These are phyloP conservation scores for Corymbia maculata DNA, from an alignment of 345 rosid genomes.

Conservation along the genomic window DNA sequence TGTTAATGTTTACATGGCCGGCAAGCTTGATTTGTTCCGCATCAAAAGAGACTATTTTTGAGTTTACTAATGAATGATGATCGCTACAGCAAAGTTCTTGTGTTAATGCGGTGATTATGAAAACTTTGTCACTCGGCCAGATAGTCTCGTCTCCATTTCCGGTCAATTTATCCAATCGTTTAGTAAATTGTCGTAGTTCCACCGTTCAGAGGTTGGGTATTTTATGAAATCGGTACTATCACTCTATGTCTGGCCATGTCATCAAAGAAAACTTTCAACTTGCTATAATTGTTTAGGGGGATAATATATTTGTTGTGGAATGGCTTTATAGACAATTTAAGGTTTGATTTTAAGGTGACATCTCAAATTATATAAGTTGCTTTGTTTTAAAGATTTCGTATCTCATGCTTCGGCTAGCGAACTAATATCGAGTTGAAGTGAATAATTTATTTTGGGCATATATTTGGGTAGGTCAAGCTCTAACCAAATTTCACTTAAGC, in stretches of 20 bases:
- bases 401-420: not conserved
- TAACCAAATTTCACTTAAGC: not conserved
- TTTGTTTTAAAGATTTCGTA: too few relatives aligned
- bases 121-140: too few relatives aligned
- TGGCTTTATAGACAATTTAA: not conserved
- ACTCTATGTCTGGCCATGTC: too few relatives aligned
- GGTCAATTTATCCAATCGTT: too few relatives aligned
- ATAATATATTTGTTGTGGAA: not conserved
- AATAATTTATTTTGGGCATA: not conserved
- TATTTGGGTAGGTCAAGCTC: not conserved
- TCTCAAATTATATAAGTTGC: not conserved
- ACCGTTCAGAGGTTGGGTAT: too few relatives aligned
- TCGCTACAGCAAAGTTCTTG: not conserved
- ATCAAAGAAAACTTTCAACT: too few relatives aligned
- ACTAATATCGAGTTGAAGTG: not conserved
- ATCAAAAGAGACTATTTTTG: not conserved
- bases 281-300: not conserved
- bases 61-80: not conserved
- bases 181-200: too few relatives aligned
- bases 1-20: too few relatives aligned
- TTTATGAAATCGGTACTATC: too few relatives aligned
- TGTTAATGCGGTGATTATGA: too few relatives aligned
- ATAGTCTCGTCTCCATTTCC: too few relatives aligned
- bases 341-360: not conserved
- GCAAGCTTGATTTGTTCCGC: not conserved